Evolutionary conservation across 331 rosid genomes (phyloP).

Genomic region (Phaseolus coccineus): DNA sequence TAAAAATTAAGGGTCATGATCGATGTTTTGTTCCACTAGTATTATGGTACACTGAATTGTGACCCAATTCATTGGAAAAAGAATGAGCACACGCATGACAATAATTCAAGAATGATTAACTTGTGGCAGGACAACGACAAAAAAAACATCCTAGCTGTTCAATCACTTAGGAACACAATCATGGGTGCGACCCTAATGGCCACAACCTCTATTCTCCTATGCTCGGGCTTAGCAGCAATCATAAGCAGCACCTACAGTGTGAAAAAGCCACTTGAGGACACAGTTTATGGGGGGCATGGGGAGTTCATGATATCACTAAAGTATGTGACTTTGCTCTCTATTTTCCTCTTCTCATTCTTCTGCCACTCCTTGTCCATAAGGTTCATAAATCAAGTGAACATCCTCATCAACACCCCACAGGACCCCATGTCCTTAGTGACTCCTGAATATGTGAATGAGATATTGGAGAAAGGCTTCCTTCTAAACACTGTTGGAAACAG

Average conservation of each 20-base stretch:
- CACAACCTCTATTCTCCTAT: constrained; percentile 80
- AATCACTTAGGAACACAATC: constrained; percentile 80
- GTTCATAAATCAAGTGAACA: constrained; percentile 86
- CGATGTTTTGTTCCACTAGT: constrained; percentile 29
- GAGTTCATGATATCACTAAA: constrained; percentile 90
- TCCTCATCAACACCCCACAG: constrained; percentile 77
- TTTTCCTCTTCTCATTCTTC: constrained; percentile 86
- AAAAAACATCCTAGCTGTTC: constrained; percentile 91
- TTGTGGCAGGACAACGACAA: constrained; percentile 86
- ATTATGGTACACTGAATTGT: neutral
- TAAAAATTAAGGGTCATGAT: neutral
- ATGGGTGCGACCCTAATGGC: constrained; percentile 99
- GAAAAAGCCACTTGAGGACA: constrained; percentile 81
- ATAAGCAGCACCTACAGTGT: constrained; percentile 95
- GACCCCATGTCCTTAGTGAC: constrained; percentile 62
- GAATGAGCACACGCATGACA: neutral
- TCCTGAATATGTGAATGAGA: constrained; percentile 61
- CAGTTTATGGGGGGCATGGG: constrained; percentile 85
- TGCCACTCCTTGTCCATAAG: constrained; percentile 89
- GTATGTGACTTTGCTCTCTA: constrained; percentile 75
- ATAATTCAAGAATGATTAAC: neutral
- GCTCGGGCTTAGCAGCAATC: constrained; percentile 87
- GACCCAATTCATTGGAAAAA: neutral
- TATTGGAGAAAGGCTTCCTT: constrained; percentile 75
- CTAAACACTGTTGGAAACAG: constrained; percentile 85